Evolutionary conservation across 768 basidiomycete genomes (phyloP).

Genomic region (Suillus weaverae): DNA sequence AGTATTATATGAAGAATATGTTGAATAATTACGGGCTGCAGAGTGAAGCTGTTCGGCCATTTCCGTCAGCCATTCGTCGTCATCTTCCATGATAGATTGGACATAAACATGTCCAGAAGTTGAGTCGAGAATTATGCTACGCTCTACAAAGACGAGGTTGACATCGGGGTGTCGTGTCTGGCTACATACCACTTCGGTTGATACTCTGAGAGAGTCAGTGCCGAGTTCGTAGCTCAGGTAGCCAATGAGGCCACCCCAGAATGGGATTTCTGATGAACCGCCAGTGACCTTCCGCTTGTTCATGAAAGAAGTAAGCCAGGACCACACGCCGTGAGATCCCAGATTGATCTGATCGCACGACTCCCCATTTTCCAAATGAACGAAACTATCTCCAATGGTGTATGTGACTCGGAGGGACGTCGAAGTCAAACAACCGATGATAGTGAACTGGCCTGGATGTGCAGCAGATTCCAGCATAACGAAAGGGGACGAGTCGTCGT

Average conservation of each 20-base stretch:
- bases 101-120: slow-evolving; percentile 50
- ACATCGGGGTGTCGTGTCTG: slow-evolving; percentile 61
- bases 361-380: slow-evolving; percentile 46
- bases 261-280: slow-evolving; percentile 59
- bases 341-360: slow-evolving; percentile 42
- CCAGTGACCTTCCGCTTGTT: slow-evolving; percentile 43
- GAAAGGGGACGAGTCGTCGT: slow-evolving; percentile 59
- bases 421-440: slow-evolving; percentile 60
- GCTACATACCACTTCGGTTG: slow-evolving; percentile 30
- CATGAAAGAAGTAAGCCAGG: slow-evolving; percentile 77
- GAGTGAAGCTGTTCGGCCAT: slow-evolving; percentile 30
- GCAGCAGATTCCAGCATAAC: slow-evolving; percentile 77
- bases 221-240: slow-evolving; percentile 82
- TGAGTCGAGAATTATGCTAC: slow-evolving; percentile 70
- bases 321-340: slow-evolving; percentile 60
- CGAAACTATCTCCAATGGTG: slow-evolving; percentile 46
- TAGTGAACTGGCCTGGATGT: slow-evolving; percentile 70
- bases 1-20: slow-evolving; percentile 14
- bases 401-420: slow-evolving; percentile 61
- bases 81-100: slow-evolving; percentile 63
- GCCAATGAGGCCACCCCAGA: slow-evolving; percentile 84
- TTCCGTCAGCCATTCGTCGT: slow-evolving; percentile 59
- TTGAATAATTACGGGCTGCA: slow-evolving; percentile 14
- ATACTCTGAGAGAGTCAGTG: slow-evolving; percentile 51
- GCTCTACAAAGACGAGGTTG: slow-evolving; percentile 75